phyloP scores from a whole-genome alignment of 768 basidiomycete genomes.

The Macrolepiota dolichaula region DNA sequence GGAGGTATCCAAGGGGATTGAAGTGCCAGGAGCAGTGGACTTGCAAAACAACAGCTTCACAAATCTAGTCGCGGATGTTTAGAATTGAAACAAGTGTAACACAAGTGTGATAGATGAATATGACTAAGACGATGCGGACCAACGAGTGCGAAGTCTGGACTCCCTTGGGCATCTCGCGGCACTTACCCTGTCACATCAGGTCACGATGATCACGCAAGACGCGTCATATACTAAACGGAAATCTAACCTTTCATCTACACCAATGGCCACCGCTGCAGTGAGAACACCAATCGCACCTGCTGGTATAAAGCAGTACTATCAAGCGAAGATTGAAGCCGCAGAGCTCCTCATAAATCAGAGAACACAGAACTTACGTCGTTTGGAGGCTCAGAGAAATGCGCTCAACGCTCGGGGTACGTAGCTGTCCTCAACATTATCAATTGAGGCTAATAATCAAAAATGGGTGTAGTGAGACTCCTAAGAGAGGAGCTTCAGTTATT shows the following conservation, averaged over 20 bases:
- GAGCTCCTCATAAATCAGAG: conserved; percentile 94
- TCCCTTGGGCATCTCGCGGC: too few species aligned
- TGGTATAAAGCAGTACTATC: conserved; percentile 87
- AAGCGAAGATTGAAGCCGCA: conserved; percentile 91
- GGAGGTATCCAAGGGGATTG: too few species aligned
- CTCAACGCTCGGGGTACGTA: conserved; percentile 85
- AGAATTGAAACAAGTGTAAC: too few species aligned
- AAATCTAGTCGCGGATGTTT: too few species aligned
- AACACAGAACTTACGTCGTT: conserved; percentile 90
- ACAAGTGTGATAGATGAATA: too few species aligned
- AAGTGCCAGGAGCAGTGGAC: too few species aligned
- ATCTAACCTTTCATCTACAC: neutral
- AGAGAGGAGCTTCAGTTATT: conserved; percentile 90
- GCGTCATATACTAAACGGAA: conserved; percentile 1
- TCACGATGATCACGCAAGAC: neutral
- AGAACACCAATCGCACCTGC: conserved; percentile 44
- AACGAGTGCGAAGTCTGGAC: too few species aligned
- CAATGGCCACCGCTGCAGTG: conserved; percentile 33
- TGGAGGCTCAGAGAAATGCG: conserved; percentile 97
- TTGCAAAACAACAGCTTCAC: too few species aligned
- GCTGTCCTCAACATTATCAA: neutral
- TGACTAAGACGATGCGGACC: too few species aligned
- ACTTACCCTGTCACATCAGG: neutral
- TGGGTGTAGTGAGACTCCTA: conserved; percentile 71
- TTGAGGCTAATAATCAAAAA: neutral